These are phyloP conservation scores for Linnemannia zychae DNA, from an alignment of 192 early-diverging fungal species.

Conservation along the genomic window DNA sequence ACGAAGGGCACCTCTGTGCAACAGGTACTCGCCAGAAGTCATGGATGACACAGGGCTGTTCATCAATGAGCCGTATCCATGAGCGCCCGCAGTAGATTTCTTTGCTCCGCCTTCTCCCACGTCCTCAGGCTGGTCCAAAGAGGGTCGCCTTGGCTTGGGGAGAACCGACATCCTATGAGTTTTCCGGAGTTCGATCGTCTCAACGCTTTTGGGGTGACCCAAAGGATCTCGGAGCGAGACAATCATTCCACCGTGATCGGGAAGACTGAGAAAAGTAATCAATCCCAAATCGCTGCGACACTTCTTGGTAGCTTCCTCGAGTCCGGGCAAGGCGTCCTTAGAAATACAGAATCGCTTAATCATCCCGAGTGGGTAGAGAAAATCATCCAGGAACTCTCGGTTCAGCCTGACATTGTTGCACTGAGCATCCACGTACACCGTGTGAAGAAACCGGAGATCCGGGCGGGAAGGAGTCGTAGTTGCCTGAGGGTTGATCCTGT, in stretches of 20 bases:
- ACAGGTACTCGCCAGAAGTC: constrained; percentile 66
- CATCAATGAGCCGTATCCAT: constrained; percentile 5
- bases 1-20: constrained; percentile 71
- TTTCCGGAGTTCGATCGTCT: constrained; percentile 35
- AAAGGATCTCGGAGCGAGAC: constrained; percentile 71
- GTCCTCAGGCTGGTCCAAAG: constrained; percentile 8
- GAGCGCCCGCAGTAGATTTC: not conserved
- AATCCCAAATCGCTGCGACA: constrained; percentile 51
- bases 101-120: not conserved
- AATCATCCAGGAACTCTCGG: constrained; percentile 48
- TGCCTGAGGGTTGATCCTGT: constrained; percentile 65
- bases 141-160: not conserved
- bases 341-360: constrained; percentile 68
- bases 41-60: constrained; percentile 33
- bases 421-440: constrained; percentile 70
- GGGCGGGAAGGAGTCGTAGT: constrained; percentile 67
- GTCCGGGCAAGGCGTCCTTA: constrained; percentile 25
- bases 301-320: not conserved
- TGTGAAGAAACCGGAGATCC: constrained; percentile 72
- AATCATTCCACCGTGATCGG: constrained; percentile 78
- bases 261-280: constrained; percentile 62
- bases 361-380: constrained; percentile 42
- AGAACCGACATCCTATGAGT: constrained; percentile 35
- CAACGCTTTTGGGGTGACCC: constrained; percentile 20
- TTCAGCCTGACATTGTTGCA: constrained; percentile 29